Evolutionary conservation across 2,329 filamentous ascomycete species (phyloP).

Genomic region (Venturiaceae sp.): DNA sequence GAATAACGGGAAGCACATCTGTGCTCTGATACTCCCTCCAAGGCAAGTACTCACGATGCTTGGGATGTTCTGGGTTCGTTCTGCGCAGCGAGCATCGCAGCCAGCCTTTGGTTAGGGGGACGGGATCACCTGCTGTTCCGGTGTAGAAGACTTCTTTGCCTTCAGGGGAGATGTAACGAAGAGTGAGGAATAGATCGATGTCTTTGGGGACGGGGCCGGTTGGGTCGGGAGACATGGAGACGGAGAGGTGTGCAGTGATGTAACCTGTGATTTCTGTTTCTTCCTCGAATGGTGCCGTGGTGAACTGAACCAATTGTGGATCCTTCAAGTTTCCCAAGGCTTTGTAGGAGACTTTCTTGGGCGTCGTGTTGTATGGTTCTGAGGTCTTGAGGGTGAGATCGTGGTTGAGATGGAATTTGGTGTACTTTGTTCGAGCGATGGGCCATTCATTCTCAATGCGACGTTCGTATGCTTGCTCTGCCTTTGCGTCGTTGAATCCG

Average conservation of each 20-base stretch:
- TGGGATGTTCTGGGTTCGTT: constrained; percentile 39
- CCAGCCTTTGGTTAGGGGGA: constrained; percentile 57
- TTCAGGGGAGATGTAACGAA: constrained; percentile 45
- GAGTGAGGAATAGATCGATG: constrained; percentile 53
- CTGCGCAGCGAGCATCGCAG: constrained; percentile 49
- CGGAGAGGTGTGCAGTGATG: constrained; percentile 52
- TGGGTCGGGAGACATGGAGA: constrained; percentile 40
- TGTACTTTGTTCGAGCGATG: constrained; percentile 55
- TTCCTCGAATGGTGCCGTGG: constrained; percentile 44
- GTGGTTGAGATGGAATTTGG: constrained; percentile 46
- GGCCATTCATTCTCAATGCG: constrained; percentile 57
- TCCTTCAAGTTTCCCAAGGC: constrained; percentile 49
- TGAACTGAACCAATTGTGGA: constrained; percentile 47
- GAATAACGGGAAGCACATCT: constrained; percentile 45
- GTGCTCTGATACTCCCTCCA: constrained; percentile 48
- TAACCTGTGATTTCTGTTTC: constrained; percentile 65
- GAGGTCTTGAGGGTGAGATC: constrained; percentile 15
- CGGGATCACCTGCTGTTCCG: constrained; percentile 53
- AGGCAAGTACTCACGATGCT: constrained; percentile 45
- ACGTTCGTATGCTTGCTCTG: constrained; percentile 45
- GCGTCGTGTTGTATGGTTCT: constrained; percentile 28
- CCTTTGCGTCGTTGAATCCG: constrained; percentile 54
- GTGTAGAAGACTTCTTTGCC: constrained; percentile 55
- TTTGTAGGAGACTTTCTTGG: constrained; percentile 43
- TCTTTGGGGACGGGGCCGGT: constrained; percentile 36